Conservation (phyloP, 176 grass and related monocot species). For the Cocos nucifera region DNA sequence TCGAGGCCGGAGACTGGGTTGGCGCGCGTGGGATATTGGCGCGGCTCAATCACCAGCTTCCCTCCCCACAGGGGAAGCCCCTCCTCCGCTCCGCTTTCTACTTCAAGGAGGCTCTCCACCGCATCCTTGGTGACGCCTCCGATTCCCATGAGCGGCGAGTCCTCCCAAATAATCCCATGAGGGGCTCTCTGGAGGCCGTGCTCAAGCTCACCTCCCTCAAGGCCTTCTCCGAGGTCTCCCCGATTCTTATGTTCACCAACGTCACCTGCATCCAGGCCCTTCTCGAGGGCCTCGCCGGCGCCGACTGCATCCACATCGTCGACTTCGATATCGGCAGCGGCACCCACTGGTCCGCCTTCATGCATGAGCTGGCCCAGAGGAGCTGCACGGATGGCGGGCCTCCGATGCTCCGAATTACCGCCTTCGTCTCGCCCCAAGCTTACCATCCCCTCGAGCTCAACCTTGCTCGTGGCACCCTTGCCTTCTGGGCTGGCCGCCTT, state of each 20-base stretch:
- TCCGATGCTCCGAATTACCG: conserved; percentile 49
- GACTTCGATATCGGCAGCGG: conserved; percentile 77
- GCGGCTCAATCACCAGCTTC: conserved; percentile 99
- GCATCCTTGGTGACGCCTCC: conserved; percentile 33
- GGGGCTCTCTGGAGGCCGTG: conserved; percentile 34
- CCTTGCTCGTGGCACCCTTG: conserved; percentile 56
- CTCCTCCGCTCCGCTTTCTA: conserved; percentile 88
- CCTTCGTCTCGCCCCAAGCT: conserved; percentile 44
- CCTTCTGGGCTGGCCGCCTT: conserved; percentile 59
- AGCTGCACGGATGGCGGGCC: conserved; percentile 4
- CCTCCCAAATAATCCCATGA: too few species aligned
- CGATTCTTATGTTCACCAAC: conserved; percentile 67
- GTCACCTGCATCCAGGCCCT: conserved; percentile 74
- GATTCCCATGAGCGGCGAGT: background rate
- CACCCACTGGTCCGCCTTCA: conserved; percentile 84
- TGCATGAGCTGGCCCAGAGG: conserved; percentile 64
- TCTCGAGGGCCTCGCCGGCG: conserved; percentile 51
- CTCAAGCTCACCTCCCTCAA: conserved; percentile 71
- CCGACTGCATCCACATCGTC: conserved; percentile 62
- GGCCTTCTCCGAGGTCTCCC: conserved; percentile 70
- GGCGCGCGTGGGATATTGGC: conserved; percentile 98
- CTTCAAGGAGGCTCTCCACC: conserved; percentile 81
- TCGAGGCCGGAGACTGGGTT: conserved; percentile 57
- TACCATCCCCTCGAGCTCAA: conserved; percentile 65
- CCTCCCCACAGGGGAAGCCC: conserved; percentile 72